These are phyloP conservation scores for Dictyostelium capitatum DNA, from an alignment of 78 protist species.

Conservation along the genomic window DNA sequence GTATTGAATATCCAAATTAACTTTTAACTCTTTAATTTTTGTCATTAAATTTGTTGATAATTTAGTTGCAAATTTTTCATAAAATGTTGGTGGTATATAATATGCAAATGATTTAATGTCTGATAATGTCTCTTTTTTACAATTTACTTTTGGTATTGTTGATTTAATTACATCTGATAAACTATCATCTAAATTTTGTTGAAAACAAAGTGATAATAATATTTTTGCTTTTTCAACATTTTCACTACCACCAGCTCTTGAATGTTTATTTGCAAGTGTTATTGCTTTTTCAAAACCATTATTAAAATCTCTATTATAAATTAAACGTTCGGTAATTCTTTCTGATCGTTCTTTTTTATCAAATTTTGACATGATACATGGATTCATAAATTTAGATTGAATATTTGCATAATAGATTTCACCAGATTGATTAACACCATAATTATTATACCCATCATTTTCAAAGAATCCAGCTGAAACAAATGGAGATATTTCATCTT, in stretches of 20 bases:
- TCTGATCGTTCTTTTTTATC: conserved; percentile 33
- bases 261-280: conserved; percentile 56
- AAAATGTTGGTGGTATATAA: conserved; percentile 62
- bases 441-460: conserved; percentile 65
- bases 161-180: conserved; percentile 64
- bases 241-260: conserved; percentile 1
- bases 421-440: conserved; percentile 39
- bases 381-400: conserved; percentile 56
- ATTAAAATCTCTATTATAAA: conserved; percentile 62
- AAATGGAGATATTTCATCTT: conserved; percentile 61
- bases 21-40: conserved; percentile 65
- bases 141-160: neutral
- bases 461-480: conserved; percentile 45
- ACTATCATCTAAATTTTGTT: conserved; percentile 58
- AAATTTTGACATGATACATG: conserved; percentile 38
- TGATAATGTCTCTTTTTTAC: neutral
- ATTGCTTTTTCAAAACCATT: conserved; percentile 78
- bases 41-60: conserved; percentile 59
- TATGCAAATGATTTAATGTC: conserved; percentile 33
- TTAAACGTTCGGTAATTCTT: conserved; percentile 51
- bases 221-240: conserved; percentile 65
- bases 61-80: conserved; percentile 54
- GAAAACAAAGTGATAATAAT: conserved; percentile 55
- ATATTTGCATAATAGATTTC: conserved; percentile 37
- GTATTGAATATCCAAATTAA: conserved; percentile 52